Evolutionary conservation across 352 stramenopile genomes (phyloP), one percentile per base, ranked within the genome.

Genomic region (Hyaloperonospora arabidopsidis): DNA sequence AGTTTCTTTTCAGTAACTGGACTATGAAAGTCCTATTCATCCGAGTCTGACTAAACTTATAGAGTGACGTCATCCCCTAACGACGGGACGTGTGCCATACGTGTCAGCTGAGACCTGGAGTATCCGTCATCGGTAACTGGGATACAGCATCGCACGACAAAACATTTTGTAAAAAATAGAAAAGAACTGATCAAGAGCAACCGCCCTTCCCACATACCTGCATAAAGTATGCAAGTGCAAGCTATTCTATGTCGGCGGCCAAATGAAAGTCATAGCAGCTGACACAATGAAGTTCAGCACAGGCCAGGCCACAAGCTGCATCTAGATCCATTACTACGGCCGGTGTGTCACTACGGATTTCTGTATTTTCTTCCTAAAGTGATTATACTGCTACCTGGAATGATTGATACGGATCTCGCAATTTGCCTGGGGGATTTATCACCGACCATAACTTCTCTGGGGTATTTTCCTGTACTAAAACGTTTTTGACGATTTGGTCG

Each of bases 221-320:
- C 68, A 88, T 90, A 11, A 81, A 92, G 58, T 86, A 91, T 19
- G 84, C 84, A 65, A 88, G 86, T 92, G 81, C 15, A 81, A 92
- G 48, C 77, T 89, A 58, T 84, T 89, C 52, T 86, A 67, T 0
- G 83, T 93, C 3, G 87, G 87, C 11, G 84, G 77, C 87, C 87
- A 96, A 52, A 96, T 95, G 51, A 91, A 69, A 52, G 84, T 89
- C 77, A 96, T 94, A 1, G 87, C 80, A 10, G 79, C 67, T 49
- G 87, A 89, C 14, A 96, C 84, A 1, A 70, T 90, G 50, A 96
- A 96, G 65, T 96, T 95, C 38, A 96, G 72, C 40, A n/a, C n/a
- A n/a, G n/a, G n/a, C n/a, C n/a, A n/a, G n/a, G n/a, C n/a, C n/a
- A n/a, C n/a, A n/a, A n/a, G n/a, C n/a, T n/a, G n/a, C n/a, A n/a